Base-by-base conservation (phyloP, 2,329 filamentous ascomycete species). In the Pseudodiploospora longispora region DNA sequence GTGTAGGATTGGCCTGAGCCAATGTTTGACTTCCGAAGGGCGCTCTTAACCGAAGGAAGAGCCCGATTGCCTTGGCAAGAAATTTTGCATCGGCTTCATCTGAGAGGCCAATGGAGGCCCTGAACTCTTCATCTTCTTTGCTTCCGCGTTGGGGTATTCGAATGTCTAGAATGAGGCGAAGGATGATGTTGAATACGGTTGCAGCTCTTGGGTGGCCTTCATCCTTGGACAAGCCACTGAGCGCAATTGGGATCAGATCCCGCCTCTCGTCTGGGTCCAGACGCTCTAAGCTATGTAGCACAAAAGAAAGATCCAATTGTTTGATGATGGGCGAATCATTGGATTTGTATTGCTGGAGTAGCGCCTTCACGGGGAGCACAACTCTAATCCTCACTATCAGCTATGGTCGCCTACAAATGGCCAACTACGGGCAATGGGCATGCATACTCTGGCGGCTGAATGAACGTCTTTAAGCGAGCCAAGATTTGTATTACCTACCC, bases 331-430 rank as follows among this genome's bases (percentile, higher is more conserved):
- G 71, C 9, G 82, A 83, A 34, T 80, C 72, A 33, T 79, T 80
- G 27, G 86, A 58, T 63, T 94, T 95, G 72, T 95, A 96, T 62
- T 97, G 93, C 54, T 89, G 83, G 43, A 97, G 65, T 12, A 98
- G 73, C 10, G 82, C 80, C n/a, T 80, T 76, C 9, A 97, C 89
- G 0, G 93, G 93, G 5, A 98, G 71, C 43, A 90, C 74, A 51
- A 96, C 80, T 40, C 75, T 76, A 50, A 49, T 19, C 19, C 10
- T n/a, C 5, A 10, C 4, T 29, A 10, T 47, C 41, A 47, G 10
- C 6, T 28, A 12, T 9, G 32, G 9, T 6, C 35, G 31, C n/a
- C 6, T 27, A 12, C 9, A 6, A 4, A 27, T 19, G 8, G 28
- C 19, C 32, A 6, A 31, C 36, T 9, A 6, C 4, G 3, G 10